phyloP scores from a whole-genome alignment of 2,329 filamentous ascomycete species.

The Bipolaris cookei region DNA sequence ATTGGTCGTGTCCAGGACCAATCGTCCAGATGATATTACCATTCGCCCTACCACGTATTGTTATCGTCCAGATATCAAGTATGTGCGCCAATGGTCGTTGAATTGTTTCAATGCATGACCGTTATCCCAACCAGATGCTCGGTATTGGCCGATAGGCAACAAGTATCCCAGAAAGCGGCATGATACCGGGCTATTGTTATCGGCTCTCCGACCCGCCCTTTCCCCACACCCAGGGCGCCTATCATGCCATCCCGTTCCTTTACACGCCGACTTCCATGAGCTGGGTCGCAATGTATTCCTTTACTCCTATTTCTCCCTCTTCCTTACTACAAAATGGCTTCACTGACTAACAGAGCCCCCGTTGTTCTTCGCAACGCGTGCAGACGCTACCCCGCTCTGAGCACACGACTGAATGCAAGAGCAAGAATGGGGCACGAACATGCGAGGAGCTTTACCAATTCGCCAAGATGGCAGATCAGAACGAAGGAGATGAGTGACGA shows the following conservation, averaged over 20 bases:
- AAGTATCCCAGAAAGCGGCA: conserved; percentile 20
- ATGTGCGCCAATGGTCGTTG: not conserved
- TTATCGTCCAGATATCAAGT: not conserved
- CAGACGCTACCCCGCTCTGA: conserved; percentile 30
- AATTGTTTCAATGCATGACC: not conserved
- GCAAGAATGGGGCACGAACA: conserved; percentile 11
- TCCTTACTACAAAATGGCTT: conserved; percentile 22
- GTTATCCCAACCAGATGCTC: not conserved
- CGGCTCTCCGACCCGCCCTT: conserved; percentile 22
- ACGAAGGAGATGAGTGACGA: conserved; percentile 59
- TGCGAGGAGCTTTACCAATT: conserved; percentile 38
- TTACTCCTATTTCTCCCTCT: conserved; percentile 1
- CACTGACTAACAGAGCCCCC: conserved; percentile 15
- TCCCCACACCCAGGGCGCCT: conserved; percentile 27
- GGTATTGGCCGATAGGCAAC: conserved; percentile 22
- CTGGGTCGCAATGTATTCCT: conserved; percentile 14
- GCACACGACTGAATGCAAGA: conserved; percentile 11
- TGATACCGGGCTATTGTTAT: conserved; percentile 27
- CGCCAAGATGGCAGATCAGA: conserved; percentile 46
- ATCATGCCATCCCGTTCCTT: conserved; percentile 25
- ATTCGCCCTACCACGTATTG: not conserved
- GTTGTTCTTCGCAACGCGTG: conserved; percentile 29
- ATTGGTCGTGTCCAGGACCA: not conserved
- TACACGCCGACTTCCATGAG: conserved; percentile 21
- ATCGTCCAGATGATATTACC: not conserved